A percentile compares a stretch with the other conserved stretches of the same genome.
phyloP scores from a whole-genome alignment of 768 basidiomycete genomes.

The Lentinula edodes region DNA sequence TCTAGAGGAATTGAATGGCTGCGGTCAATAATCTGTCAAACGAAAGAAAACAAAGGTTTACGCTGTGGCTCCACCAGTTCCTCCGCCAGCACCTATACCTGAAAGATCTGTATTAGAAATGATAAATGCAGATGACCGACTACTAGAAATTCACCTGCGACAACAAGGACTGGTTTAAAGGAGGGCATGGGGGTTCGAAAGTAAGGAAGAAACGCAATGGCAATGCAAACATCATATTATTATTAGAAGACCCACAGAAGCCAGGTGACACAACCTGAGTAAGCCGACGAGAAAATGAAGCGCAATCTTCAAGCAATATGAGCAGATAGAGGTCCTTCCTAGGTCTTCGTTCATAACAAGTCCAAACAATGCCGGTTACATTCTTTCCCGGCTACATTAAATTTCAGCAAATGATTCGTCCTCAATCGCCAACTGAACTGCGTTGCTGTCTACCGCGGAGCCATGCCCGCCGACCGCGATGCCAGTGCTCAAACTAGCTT shows the following conservation, averaged over 20 bases:
- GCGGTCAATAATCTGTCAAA: not conserved
- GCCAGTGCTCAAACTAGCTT: slow-evolving; percentile 39
- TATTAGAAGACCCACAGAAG: no score
- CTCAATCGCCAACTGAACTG: no score
- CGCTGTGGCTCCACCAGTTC: slow-evolving; percentile 58
- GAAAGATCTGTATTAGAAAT: not conserved
- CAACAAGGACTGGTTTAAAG: slow-evolving; percentile 42
- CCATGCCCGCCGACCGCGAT: slow-evolving; percentile 19
- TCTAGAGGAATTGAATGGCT: slow-evolving; percentile 23
- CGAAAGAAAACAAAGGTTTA: slow-evolving; percentile 19
- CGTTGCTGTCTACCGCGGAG: not conserved
- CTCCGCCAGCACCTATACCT: slow-evolving; percentile 43
- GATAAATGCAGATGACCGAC: no score
- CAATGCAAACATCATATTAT: not conserved
- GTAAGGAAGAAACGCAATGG: no score
- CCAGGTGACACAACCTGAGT: no score
- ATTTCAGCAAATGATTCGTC: no score
- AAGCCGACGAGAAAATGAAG: no score
- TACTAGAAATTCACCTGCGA: slow-evolving; percentile 38
- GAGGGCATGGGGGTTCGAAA: not conserved
- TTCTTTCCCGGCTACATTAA: no score
- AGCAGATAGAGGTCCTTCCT: no score
- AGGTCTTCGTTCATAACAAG: no score
- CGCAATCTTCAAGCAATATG: no score
- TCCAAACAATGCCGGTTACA: no score